Percentiles rank a stretch among this genome's conserved stretches.
phyloP scores from a whole-genome alignment of 164 flowering plant genomes.

The Dillenia turbinata region DNA sequence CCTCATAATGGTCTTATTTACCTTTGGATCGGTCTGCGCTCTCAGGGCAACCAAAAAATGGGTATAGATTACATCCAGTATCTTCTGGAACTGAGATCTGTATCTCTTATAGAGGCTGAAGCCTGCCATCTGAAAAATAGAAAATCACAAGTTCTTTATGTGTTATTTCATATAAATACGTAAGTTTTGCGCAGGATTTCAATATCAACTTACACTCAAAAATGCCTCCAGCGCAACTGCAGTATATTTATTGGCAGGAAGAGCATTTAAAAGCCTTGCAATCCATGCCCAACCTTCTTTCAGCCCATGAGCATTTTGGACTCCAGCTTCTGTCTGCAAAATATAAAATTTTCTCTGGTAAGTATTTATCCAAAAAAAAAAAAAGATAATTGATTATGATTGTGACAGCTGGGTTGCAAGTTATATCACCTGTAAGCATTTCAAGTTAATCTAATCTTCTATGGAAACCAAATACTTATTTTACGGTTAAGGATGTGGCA shows the following conservation, averaged over 20 bases:
- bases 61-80: slow-evolving; percentile 41
- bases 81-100: slow-evolving; percentile 66
- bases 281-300: slow-evolving; percentile 95
- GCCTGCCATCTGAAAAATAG: slow-evolving; percentile 72
- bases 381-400: too few species aligned
- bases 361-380: not conserved
- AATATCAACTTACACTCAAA: slow-evolving; percentile 48
- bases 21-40: slow-evolving; percentile 30
- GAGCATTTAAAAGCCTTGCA: slow-evolving; percentile 69
- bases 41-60: slow-evolving; percentile 47
- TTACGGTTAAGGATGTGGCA: not conserved
- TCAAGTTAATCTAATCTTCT: too few species aligned
- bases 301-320: slow-evolving; percentile 66
- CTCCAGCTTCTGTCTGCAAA: slow-evolving; percentile 71
- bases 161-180: not conserved
- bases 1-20: slow-evolving; percentile 25
- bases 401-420: too few species aligned
- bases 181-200: not conserved
- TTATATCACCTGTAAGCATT: too few species aligned
- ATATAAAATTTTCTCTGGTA: not conserved
- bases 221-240: slow-evolving; percentile 71
- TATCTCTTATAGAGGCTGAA: slow-evolving; percentile 56
- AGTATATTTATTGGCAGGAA: slow-evolving; percentile 65
- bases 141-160: too few species aligned
- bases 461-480: too few species aligned